Base-by-base conservation (phyloP, 768 basidiomycete species). In the Melanogaster broomeanus region DNA sequence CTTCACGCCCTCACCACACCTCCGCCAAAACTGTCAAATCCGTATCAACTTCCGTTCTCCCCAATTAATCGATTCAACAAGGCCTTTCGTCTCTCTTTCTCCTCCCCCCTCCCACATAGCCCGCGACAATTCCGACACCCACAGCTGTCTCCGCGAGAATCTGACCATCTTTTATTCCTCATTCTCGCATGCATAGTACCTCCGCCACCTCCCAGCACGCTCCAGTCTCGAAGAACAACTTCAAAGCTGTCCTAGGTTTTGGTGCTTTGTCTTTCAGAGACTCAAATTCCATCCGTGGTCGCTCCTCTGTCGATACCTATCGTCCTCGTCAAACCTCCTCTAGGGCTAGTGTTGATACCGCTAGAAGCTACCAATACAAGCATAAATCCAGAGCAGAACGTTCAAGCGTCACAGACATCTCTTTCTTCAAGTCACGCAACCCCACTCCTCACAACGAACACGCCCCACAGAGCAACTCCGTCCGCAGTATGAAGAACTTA, bases 211-310 rank as follows among this genome's bases (percentile, higher is more conserved):
- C 70, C 53, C 70, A 62, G 12, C 64, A 65, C 59, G 51, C 61
- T 63, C 61, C 65, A 51, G 60, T 70, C 30, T 65, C 72, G 48
- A 77, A 72, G 73, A 74, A 74, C 68, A 75, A 72, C 61, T 72
- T 82, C 65, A 75, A 74, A 61, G 65, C 76, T 25, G 78, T 78
- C 39, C 71, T 82, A 45, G 79, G 78, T 45, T 71, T 81, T 35
- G 55, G 55, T 60, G 50, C 72, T 48, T 50, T 67, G 42, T 71
- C 71, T 45, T 74, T 72, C 58, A 73, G 67, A 60, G 65, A 70
- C 57, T 60, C 70, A 33, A 55, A 64, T 59, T 61, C 66, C 52
- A 55, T 56, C 44, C 67, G 56, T 42, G 61, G 53, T 54, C 66
- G 60, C 61, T 53, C 66, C 45, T 69, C 67, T 9, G 53, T 55